Conservation (phyloP, 2,329 filamentous ascomycete genomes). For the Rhynchosporium agropyri region DNA sequence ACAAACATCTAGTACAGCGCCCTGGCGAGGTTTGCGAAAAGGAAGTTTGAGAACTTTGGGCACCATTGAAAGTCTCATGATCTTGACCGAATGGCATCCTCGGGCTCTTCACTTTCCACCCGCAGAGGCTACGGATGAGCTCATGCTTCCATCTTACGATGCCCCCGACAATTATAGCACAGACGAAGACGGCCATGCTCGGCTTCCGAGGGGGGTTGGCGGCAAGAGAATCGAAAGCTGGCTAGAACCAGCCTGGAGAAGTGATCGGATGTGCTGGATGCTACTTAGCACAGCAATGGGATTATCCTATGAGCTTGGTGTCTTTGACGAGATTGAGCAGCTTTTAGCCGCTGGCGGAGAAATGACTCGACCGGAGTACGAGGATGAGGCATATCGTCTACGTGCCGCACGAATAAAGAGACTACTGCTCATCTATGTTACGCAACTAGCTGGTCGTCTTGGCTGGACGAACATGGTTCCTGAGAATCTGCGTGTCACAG, state of each 20-base stretch:
- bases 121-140: slow-evolving; percentile 71
- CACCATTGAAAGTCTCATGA: slow-evolving; percentile 90
- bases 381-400: slow-evolving; percentile 76
- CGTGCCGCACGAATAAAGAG: slow-evolving; percentile 82
- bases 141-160: slow-evolving; percentile 64
- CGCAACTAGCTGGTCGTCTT: slow-evolving; percentile 88
- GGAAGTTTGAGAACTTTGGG: slow-evolving; percentile 86
- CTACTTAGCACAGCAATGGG: slow-evolving; percentile 88
- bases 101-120: slow-evolving; percentile 91
- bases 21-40: slow-evolving; percentile 70
- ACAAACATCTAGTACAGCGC: slow-evolving; percentile 68
- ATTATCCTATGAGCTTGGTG: slow-evolving; percentile 88
- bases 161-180: slow-evolving; percentile 46
- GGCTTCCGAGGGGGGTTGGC: slow-evolving; percentile 61
- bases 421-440: slow-evolving; percentile 86
- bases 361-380: slow-evolving; percentile 65
- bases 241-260: slow-evolving; percentile 94
- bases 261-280: slow-evolving; percentile 98
- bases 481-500: slow-evolving; percentile 60
- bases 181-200: slow-evolving; percentile 48
- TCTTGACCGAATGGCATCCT: slow-evolving; percentile 97
- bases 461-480: slow-evolving; percentile 95
- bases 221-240: slow-evolving; percentile 90
- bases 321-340: slow-evolving; percentile 89
- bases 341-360: slow-evolving; percentile 59